phyloP scores from a whole-genome alignment of 2,329 filamentous ascomycete genomes.

The Paradendryphiella salina region DNA sequence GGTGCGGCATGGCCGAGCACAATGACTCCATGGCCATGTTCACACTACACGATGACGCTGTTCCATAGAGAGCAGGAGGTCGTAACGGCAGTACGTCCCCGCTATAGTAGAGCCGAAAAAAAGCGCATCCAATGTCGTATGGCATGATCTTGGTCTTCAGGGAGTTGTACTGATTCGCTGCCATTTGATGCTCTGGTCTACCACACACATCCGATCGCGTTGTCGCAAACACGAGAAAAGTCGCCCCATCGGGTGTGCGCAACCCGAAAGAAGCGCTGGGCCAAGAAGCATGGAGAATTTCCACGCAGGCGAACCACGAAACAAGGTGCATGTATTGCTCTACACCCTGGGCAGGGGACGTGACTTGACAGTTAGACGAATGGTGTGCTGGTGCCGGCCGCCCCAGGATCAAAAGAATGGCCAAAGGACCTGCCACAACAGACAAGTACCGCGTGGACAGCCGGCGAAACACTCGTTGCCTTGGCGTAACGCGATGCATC shows the following conservation, averaged over 20 bases:
- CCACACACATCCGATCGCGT: too few relatives aligned
- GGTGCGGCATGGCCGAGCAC: neutral
- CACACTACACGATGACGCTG: neutral
- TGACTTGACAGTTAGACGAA: conserved; percentile 4
- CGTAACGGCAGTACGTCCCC: neutral
- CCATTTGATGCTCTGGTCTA: too few relatives aligned
- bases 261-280: conserved; percentile 10
- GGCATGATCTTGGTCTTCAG: neutral
- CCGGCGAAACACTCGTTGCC: conserved; percentile 1
- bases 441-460: conserved; percentile 3
- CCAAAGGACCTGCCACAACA: conserved; percentile 10
- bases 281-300: neutral
- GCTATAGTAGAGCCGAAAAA: conserved; percentile 1
- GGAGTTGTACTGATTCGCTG: too few relatives aligned
- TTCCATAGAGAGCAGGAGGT: conserved; percentile 14
- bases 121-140: neutral
- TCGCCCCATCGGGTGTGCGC: conserved; percentile 11
- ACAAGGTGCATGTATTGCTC: conserved; percentile 7
- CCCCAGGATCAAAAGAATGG: conserved; percentile 7
- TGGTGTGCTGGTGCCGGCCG: neutral
- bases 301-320: conserved; percentile 3
- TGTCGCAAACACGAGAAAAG: neutral
- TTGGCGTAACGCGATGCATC: conserved; percentile 1
- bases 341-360: conserved; percentile 1
- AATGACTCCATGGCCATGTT: neutral